Conservation (phyloP, 2,329 filamentous ascomycete species). For the Sporothrix dimorphospora region DNA sequence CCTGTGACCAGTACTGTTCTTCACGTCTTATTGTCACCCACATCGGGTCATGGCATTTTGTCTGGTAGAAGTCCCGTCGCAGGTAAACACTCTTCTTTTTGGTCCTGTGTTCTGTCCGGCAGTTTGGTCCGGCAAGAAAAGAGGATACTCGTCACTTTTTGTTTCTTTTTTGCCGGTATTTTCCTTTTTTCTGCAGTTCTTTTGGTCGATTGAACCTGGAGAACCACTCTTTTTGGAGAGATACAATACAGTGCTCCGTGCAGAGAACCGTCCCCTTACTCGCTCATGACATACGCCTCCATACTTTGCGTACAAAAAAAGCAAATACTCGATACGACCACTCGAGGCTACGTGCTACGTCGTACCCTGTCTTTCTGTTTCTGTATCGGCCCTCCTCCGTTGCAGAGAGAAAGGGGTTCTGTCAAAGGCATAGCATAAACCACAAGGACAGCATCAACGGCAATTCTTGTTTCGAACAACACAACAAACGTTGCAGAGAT, state of each 20-base stretch:
- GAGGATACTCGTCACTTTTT: background rate
- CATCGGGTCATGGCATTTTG: background rate
- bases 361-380: background rate
- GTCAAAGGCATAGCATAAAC: background rate
- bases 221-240: background rate
- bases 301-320: background rate
- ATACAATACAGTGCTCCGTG: background rate
- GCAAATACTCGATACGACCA: slow-evolving; percentile 13
- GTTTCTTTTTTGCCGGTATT: background rate
- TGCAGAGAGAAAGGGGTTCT: background rate
- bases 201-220: background rate
- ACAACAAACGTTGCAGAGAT: background rate
- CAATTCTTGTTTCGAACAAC: background rate
- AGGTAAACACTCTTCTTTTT: background rate
- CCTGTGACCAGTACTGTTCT: background rate
- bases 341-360: slow-evolving; percentile 11
- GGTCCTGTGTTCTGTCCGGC: background rate
- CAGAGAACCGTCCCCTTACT: background rate
- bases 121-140: background rate
- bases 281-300: background rate
- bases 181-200: background rate
- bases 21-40: background rate
- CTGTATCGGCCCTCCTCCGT: background rate
- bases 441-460: background rate
- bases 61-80: background rate